phyloP scores from a whole-genome alignment of 129 eudicot species.

The Escallonia rubra region DNA sequence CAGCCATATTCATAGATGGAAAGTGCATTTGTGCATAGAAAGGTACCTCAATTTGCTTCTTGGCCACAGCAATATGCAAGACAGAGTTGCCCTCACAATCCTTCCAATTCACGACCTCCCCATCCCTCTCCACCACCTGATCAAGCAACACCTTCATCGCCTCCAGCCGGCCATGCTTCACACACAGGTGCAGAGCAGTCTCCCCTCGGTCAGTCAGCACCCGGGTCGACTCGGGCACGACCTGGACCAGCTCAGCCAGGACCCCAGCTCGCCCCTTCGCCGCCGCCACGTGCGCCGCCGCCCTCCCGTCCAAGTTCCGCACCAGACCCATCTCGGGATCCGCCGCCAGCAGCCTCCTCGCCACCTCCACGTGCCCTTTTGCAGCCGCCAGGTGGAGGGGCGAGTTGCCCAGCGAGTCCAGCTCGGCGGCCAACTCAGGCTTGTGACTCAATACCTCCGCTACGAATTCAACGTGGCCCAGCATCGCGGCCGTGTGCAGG shows the following conservation, averaged over 20 bases:
- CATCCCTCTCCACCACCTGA: conserved; percentile 3
- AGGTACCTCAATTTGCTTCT: conserved; percentile 21
- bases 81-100: conserved; percentile 21
- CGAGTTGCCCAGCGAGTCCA: conserved; percentile 10
- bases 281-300: conserved; percentile 17
- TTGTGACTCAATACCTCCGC: not conserved
- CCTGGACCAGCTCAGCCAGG: conserved; percentile 15
- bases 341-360: conserved; percentile 1
- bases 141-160: conserved; percentile 6
- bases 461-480: conserved; percentile 15
- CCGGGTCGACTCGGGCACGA: not conserved
- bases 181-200: conserved; percentile 18
- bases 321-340: conserved; percentile 5
- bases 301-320: conserved; percentile 16
- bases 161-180: conserved; percentile 12
- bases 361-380: conserved; percentile 11
- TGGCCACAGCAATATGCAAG: conserved; percentile 22
- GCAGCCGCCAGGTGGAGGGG: conserved; percentile 21
- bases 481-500: conserved; percentile 12
- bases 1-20: not conserved
- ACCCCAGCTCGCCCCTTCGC: conserved; percentile 17
- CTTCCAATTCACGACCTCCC: conserved; percentile 9
- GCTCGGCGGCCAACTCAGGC: conserved; percentile 18
- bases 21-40: not conserved
- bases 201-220: conserved; percentile 16